phyloP scores from a whole-genome alignment of 208 protist genomes.

The Trypanosoma vivax region DNA sequence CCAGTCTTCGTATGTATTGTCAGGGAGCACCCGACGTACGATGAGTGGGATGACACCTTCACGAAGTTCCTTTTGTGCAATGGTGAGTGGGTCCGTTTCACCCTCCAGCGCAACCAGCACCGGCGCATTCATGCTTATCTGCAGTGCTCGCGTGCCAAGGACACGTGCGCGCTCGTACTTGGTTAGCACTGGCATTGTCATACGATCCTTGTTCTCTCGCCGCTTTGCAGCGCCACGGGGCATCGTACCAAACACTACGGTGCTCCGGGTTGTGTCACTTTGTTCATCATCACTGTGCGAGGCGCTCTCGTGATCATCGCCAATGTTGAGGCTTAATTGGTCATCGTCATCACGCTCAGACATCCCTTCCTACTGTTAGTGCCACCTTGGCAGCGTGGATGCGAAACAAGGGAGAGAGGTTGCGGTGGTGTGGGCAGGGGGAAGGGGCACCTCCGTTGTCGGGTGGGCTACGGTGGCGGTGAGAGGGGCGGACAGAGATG shows the following conservation, averaged over 20 bases:
- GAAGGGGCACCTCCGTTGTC: too few relatives aligned
- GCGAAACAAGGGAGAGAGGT: too few relatives aligned
- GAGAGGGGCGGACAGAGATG: too few relatives aligned
- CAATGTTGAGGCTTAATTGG: conserved; percentile 22
- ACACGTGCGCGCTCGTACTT: conserved; percentile 98
- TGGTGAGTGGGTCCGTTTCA: conserved; percentile 97
- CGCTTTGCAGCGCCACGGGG: conserved; percentile 32
- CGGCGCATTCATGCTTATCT: conserved; percentile 98
- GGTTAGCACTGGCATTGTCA: conserved; percentile 96
- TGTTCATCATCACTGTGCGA: conserved; percentile 17
- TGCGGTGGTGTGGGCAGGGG: too few relatives aligned
- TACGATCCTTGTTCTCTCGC: conserved; percentile 52
- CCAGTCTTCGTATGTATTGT: conserved; percentile 93
- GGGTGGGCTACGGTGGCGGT: too few relatives aligned
- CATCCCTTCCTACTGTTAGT: not conserved
- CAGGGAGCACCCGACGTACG: conserved; percentile 94
- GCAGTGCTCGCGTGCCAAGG: conserved; percentile 96
- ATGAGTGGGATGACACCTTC: conserved; percentile 97
- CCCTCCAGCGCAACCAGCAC: conserved; percentile 95
- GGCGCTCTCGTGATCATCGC: conserved; percentile 30
- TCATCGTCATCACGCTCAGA: conserved; percentile 24
- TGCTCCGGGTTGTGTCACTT: conserved; percentile 23
- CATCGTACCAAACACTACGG: conserved; percentile 40
- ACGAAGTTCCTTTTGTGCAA: conserved; percentile 96
- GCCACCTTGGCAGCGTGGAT: too few relatives aligned